Base-by-base conservation (phyloP, 768 basidiomycete species). In the Mycena pura region DNA sequence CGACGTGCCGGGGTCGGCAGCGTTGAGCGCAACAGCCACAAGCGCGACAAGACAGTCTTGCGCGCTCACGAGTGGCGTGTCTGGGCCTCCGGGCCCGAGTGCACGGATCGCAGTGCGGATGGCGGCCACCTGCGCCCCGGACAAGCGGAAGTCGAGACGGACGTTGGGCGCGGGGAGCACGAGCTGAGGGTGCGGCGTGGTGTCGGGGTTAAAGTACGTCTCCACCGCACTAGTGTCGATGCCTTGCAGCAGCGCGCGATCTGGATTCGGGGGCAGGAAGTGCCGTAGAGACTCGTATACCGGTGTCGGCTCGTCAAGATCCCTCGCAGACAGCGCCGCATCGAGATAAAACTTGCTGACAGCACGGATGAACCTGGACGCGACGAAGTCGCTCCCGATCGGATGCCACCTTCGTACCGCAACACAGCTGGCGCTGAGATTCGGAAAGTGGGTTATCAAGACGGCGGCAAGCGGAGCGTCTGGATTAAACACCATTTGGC, bases 31-130 rank as follows among this genome's bases (percentile, higher is more conserved):
- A 25, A 44, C 31, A 0, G 60, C 60, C 7, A 62, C 11, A 19
- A 62, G 60, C 8, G 60, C 52, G 24, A 62, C 60, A 25, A 62
- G 24, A 27, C 60, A 62, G 17, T 62, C 60, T 21, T 62, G 60
- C 19, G 9, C 3, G 3, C 34, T 62, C 11, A 60, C 25, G 36
- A 55, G 5, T 27, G 21, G 44, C 43, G 39, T 46, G n/a, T 31
- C 32, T 24, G n/a, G n/a, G n/a, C n/a, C 19, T n/a, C 46, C 51
- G 21, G n/a, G n/a, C n/a, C 51, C 59, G 2, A 31, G 51, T 10
- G 36, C 51, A 36, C 46, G 44, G 39, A 62, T 62, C 7, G 60
- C 32, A 13, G 15, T 27, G 40, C 22, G 60, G 1, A 62, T n/a
- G n/a, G 39, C 38, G 40, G 46, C 5, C 7, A 55, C 21, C n/a